Conservation (phyloP, 2,329 filamentous ascomycete species). For the Alternaria atra region DNA sequence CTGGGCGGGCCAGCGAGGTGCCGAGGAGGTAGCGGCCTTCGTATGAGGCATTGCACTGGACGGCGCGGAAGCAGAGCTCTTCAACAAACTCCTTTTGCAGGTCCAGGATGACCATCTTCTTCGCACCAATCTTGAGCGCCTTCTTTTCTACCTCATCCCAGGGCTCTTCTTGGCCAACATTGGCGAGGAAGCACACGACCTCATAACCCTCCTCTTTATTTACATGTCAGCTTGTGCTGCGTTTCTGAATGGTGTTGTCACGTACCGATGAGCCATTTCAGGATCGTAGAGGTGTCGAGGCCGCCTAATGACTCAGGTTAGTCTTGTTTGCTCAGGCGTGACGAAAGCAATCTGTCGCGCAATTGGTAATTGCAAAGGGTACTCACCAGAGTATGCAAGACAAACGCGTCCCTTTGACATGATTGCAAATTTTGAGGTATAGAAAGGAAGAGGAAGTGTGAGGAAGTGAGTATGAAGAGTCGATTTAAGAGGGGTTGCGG, state of each 20-base stretch:
- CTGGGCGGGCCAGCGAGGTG: slow-evolving; percentile 72
- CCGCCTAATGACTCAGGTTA: slow-evolving; percentile 55
- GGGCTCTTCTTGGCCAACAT: slow-evolving; percentile 68
- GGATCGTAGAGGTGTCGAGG: slow-evolving; percentile 65
- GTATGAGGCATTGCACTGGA: slow-evolving; percentile 71
- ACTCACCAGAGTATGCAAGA: slow-evolving; percentile 58
- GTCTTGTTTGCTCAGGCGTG: slow-evolving; percentile 14
- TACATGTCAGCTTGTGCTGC: slow-evolving; percentile 14
- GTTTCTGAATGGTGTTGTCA: not conserved
- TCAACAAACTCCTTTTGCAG: slow-evolving; percentile 80
- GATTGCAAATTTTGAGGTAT: slow-evolving; percentile 16
- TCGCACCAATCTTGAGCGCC: slow-evolving; percentile 73
- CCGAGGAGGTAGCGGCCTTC: slow-evolving; percentile 65
- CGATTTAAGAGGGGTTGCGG: slow-evolving; percentile 20
- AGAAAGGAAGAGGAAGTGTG: slow-evolving; percentile 7
- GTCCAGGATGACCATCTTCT: slow-evolving; percentile 70
- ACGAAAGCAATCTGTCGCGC: not conserved
- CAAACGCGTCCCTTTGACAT: slow-evolving; percentile 59
- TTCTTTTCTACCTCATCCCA: slow-evolving; percentile 70
- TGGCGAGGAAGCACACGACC: slow-evolving; percentile 68
- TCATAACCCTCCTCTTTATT: slow-evolving; percentile 63
- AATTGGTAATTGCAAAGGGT: no score
- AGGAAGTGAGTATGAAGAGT: not conserved
- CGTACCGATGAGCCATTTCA: slow-evolving; percentile 50
- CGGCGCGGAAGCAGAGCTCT: slow-evolving; percentile 80